Conservation (phyloP, 257 asterid species). For the Petrea volubilis region DNA sequence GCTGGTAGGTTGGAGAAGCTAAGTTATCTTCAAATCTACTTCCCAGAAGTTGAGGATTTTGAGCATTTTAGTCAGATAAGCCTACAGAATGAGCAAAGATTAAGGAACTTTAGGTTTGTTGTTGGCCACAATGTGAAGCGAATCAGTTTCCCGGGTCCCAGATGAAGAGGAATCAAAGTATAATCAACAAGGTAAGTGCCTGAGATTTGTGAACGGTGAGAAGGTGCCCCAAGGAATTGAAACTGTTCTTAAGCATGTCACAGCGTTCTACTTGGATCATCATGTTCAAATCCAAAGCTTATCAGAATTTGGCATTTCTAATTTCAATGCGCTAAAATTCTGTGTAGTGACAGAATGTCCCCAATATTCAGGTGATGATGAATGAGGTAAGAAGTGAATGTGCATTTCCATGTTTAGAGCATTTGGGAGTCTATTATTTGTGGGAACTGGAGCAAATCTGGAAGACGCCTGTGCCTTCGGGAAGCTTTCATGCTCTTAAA, state of each 20-base stretch:
- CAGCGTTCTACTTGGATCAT: conserved; percentile 39
- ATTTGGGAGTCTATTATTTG: conserved; percentile 20
- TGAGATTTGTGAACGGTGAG: conserved; percentile 30
- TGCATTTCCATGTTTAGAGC: conserved; percentile 23
- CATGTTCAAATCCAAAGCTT: conserved; percentile 23
- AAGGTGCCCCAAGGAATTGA: not conserved
- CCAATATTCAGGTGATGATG: conserved; percentile 8
- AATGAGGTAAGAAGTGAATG: not conserved
- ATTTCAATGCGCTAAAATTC: conserved; percentile 11
- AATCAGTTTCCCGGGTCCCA: conserved; percentile 28
- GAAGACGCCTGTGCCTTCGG: not conserved
- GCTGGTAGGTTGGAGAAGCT: conserved; percentile 10
- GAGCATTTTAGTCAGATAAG: conserved; percentile 9
- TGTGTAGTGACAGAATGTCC: conserved; percentile 26
- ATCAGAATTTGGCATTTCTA: conserved; percentile 21
- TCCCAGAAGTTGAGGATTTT: conserved; percentile 25
- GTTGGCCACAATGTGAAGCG: conserved; percentile 36
- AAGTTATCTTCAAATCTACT: conserved; percentile 30
- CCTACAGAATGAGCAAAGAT: conserved; percentile 1
- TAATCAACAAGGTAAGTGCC: conserved; percentile 15
- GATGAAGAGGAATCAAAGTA: conserved; percentile 21
- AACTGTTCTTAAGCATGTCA: conserved; percentile 6
- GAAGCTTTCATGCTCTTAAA: conserved; percentile 24
- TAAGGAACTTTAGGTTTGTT: conserved; percentile 18
- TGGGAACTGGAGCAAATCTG: conserved; percentile 27